These are phyloP conservation scores for peach (Prunus persica) DNA, from an alignment of 306 rosid species.

Conservation along the genomic window DNA sequence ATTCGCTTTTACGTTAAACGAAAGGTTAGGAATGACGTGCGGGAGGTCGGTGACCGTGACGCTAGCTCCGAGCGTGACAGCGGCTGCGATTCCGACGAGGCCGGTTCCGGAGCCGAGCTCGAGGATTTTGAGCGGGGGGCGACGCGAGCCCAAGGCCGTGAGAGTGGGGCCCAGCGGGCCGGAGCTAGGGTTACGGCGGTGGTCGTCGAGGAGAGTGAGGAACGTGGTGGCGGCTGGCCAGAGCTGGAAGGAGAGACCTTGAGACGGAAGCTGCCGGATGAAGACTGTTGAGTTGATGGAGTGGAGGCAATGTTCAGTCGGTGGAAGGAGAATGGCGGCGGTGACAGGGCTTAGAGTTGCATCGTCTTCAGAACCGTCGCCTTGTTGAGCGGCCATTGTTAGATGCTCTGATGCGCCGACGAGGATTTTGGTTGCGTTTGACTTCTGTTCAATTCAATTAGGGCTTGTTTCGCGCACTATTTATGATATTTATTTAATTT, in stretches of 20 bases:
- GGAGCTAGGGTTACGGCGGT: constrained; percentile 39
- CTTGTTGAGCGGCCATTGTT: constrained; percentile 37
- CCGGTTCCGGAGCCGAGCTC: constrained; percentile 98
- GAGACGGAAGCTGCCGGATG: constrained; percentile 78
- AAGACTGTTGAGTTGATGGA: constrained; percentile 54
- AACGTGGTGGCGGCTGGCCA: constrained; percentile 95
- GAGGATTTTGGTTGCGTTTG: not conserved
- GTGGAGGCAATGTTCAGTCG: constrained; percentile 38
- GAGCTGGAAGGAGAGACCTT: constrained; percentile 90
- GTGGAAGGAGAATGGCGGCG: constrained; percentile 25
- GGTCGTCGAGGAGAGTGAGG: constrained; percentile 70
- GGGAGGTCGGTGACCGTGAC: constrained; percentile 89
- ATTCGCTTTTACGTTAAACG: constrained; percentile 68
- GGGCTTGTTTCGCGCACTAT: constrained; percentile 24
- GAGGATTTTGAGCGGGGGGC: constrained; percentile 44
- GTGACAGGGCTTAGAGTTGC: constrained; percentile 23
- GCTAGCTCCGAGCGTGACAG: constrained; percentile 51
- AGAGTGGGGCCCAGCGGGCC: constrained; percentile 62
- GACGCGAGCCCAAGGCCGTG: constrained; percentile 7
- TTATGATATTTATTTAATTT: not conserved
- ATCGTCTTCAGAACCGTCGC: constrained; percentile 31
- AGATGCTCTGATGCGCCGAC: constrained; percentile 5
- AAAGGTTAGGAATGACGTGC: constrained; percentile 66
- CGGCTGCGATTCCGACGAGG: constrained; percentile 83
- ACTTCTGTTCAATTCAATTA: constrained; percentile 2